These are phyloP conservation scores for Capronia epimyces DNA, from an alignment of 2,329 filamentous ascomycete species.

Conservation along the genomic window DNA sequence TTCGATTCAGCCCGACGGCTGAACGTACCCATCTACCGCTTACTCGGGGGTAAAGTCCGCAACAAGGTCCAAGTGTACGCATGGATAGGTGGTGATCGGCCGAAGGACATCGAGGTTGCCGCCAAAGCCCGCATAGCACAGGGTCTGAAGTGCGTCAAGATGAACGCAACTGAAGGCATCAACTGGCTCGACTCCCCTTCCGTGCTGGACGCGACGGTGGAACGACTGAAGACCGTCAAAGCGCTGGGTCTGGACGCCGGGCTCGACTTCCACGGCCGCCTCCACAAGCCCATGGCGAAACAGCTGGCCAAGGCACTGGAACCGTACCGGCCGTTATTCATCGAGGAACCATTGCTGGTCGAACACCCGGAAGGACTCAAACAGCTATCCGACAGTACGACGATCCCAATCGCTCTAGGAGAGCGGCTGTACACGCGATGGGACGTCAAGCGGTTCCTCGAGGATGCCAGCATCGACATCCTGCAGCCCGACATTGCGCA, in stretches of 20 bases:
- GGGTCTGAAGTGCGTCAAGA: conserved; percentile 52
- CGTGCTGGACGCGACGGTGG: conserved; percentile 57
- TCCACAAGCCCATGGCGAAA: conserved; percentile 70
- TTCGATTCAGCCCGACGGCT: conserved; percentile 41
- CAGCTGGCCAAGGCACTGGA: conserved; percentile 61
- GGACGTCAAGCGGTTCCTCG: conserved; percentile 65
- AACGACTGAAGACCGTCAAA: conserved; percentile 64
- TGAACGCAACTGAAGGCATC: conserved; percentile 69
- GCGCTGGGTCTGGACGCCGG: conserved; percentile 65
- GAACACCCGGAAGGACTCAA: conserved; percentile 62
- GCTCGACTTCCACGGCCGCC: conserved; percentile 70
- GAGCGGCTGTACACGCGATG: conserved; percentile 65
- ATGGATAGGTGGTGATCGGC: conserved; percentile 69
- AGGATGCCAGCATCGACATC: conserved; percentile 61
- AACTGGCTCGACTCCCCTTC: conserved; percentile 69
- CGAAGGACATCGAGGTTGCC: conserved; percentile 59
- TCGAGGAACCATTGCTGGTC: conserved; percentile 64
- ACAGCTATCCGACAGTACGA: conserved; percentile 51
- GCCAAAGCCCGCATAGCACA: conserved; percentile 44
- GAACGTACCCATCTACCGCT: conserved; percentile 64
- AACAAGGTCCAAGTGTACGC: conserved; percentile 64
- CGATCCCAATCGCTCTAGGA: conserved; percentile 62
- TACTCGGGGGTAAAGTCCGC: conserved; percentile 68
- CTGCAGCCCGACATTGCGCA: conserved; percentile 66
- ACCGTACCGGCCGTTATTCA: conserved; percentile 62